A percentile compares a stretch with the other conserved stretches of the same genome.
These are phyloP conservation scores for Striga hermonthica DNA, from an alignment of 305 asterid genomes.

Conservation along the genomic window DNA sequence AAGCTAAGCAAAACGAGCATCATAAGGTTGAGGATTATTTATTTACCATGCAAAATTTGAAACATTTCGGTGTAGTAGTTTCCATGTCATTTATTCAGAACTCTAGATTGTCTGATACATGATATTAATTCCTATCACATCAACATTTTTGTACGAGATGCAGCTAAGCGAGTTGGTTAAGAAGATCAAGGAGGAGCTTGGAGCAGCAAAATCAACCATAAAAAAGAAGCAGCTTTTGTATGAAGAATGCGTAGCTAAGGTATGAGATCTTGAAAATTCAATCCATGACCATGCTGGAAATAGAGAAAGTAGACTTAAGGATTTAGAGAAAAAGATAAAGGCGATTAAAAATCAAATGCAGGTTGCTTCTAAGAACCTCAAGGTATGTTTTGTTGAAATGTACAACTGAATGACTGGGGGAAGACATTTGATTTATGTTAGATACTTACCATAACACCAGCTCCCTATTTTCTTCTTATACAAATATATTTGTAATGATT, in stretches of 20 bases:
- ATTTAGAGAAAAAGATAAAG: constrained; percentile 80
- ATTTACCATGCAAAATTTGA: constrained; percentile 19
- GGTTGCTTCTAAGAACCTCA: constrained; percentile 69
- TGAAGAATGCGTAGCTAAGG: constrained; percentile 60
- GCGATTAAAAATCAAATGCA: constrained; percentile 65
- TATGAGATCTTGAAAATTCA: constrained; percentile 67
- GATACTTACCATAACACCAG: constrained; percentile 7
- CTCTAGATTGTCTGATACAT: constrained; percentile 1
- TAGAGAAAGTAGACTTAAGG: constrained; percentile 75
- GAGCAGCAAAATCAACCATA: constrained; percentile 60
- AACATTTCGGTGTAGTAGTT: constrained; percentile 13
- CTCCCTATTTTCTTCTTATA: constrained; percentile 9
- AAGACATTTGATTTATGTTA: constrained; percentile 17
- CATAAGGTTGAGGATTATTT: constrained; percentile 64
- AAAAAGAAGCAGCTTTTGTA: constrained; percentile 55
- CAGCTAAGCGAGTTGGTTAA: constrained; percentile 86
- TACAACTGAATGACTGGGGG: neutral
- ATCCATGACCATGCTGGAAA: constrained; percentile 79
- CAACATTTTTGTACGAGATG: constrained; percentile 32
- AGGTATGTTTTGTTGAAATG: constrained; percentile 45
- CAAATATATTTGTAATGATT: constrained; percentile 6
- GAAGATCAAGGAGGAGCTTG: constrained; percentile 72
- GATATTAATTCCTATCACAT: neutral
- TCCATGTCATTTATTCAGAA: constrained; percentile 16
- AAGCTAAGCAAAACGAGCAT: constrained; percentile 93